phyloP scores from a whole-genome alignment of 768 basidiomycete genomes.

The Nidularia sp. region DNA sequence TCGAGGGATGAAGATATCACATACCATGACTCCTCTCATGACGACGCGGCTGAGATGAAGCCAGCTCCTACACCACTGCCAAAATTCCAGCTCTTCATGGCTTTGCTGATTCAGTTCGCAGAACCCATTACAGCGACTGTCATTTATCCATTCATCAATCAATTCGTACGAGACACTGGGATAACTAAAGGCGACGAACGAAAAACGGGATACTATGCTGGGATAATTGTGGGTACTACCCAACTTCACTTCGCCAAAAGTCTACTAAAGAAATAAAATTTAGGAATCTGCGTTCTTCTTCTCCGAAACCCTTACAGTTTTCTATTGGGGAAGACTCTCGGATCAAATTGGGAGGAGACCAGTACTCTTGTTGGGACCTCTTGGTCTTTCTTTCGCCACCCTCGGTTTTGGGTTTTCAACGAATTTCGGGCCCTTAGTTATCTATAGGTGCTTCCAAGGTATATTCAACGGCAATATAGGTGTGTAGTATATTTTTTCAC shows the following conservation, averaged over 20 bases:
- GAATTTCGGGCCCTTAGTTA: slow-evolving; percentile 27
- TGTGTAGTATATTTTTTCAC: slow-evolving; percentile 1
- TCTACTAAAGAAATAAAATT: no score
- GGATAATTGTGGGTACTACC: slow-evolving; percentile 32
- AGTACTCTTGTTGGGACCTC: slow-evolving; percentile 34
- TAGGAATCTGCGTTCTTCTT: slow-evolving; percentile 43
- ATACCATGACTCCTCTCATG: neutral
- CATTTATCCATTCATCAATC: slow-evolving; percentile 42
- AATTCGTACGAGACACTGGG: slow-evolving; percentile 40
- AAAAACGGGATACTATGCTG: slow-evolving; percentile 45
- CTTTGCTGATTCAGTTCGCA: slow-evolving; percentile 33
- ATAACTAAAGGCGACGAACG: slow-evolving; percentile 39
- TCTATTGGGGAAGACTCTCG: slow-evolving; percentile 41
- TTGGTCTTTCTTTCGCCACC: slow-evolving; percentile 34
- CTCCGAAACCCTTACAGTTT: slow-evolving; percentile 35
- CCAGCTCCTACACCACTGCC: slow-evolving; percentile 31
- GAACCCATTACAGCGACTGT: slow-evolving; percentile 41
- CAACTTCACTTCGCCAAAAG: neutral
- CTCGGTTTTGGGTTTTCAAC: slow-evolving; percentile 37
- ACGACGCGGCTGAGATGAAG: neutral
- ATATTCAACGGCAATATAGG: slow-evolving; percentile 36
- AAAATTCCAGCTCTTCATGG: slow-evolving; percentile 31
- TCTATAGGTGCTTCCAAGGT: slow-evolving; percentile 26
- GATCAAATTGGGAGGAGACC: slow-evolving; percentile 40
- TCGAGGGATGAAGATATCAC: neutral